A percentile compares a stretch with the other conserved stretches of the same genome.
phyloP scores from a whole-genome alignment of 169 alveolate genomes.

The Theileria sp. region DNA sequence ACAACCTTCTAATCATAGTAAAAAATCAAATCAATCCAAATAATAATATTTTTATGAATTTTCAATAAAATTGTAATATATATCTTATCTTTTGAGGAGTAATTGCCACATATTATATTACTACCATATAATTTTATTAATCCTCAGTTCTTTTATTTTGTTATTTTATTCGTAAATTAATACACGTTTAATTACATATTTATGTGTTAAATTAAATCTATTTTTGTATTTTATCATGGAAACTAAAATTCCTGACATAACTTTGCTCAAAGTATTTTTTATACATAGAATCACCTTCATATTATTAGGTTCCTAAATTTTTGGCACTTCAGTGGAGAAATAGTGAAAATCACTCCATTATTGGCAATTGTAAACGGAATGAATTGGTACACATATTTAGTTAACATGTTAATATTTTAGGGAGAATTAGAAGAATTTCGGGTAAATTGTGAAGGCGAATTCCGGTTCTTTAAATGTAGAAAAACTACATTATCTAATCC shows the following conservation, averaged over 20 bases:
- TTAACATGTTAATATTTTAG: constrained; percentile 7
- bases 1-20: constrained; percentile 6
- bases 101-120: not conserved
- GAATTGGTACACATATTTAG: constrained; percentile 31
- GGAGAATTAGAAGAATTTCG: constrained; percentile 45
- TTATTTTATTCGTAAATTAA: not conserved
- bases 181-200: not conserved
- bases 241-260: constrained; percentile 7
- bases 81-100: not conserved
- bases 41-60: not conserved
- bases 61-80: not conserved
- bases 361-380: constrained; percentile 44
- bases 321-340: constrained; percentile 62
- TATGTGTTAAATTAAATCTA: not conserved
- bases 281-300: not conserved
- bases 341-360: constrained; percentile 36
- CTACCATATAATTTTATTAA: not conserved
- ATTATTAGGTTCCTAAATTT: constrained; percentile 62
- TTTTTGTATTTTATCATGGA: constrained; percentile 5
- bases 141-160: not conserved
- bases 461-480: constrained; percentile 35
- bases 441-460: constrained; percentile 38
- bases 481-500: constrained; percentile 45
- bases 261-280: constrained; percentile 15
- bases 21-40: not conserved